Conservation (phyloP, 163 green algal species). For the Chloromonas sp. region DNA sequence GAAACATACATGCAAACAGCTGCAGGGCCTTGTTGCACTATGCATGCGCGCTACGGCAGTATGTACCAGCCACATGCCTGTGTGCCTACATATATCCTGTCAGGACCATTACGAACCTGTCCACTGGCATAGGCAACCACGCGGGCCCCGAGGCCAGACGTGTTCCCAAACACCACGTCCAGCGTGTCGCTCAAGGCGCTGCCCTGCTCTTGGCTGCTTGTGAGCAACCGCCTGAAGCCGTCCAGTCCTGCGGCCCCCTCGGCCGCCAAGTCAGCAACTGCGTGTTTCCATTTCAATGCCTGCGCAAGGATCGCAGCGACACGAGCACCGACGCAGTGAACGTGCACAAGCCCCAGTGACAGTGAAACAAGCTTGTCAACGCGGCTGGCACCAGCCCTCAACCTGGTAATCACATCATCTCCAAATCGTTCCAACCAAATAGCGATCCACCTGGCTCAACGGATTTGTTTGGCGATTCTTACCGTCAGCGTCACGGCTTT, state of each 20-base stretch:
- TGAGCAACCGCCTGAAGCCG: background rate
- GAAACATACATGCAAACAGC: no score
- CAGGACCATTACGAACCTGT: background rate
- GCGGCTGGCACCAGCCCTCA: background rate
- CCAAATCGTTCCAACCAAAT: no score
- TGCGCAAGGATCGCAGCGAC: background rate
- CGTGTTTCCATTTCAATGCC: background rate
- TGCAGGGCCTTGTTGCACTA: no score
- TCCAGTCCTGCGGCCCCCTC: background rate
- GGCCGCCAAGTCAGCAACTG: background rate
- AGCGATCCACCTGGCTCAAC: background rate
- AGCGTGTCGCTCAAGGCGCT: conserved; percentile 8
- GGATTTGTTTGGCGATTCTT: background rate
- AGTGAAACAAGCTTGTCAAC: no score
- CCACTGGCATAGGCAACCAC: background rate
- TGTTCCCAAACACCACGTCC: conserved; percentile 4
- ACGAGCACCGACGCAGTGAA: background rate
- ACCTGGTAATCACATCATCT: background rate
- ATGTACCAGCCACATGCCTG: no score
- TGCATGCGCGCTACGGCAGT: no score
- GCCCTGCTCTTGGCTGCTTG: background rate
- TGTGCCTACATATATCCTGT: no score
- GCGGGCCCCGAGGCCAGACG: background rate
- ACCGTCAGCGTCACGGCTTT: background rate
- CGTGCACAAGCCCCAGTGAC: no score